Evolutionary conservation across 2,329 filamentous ascomycete genomes (phyloP).

Genomic region (Claviceps quebecensis): DNA sequence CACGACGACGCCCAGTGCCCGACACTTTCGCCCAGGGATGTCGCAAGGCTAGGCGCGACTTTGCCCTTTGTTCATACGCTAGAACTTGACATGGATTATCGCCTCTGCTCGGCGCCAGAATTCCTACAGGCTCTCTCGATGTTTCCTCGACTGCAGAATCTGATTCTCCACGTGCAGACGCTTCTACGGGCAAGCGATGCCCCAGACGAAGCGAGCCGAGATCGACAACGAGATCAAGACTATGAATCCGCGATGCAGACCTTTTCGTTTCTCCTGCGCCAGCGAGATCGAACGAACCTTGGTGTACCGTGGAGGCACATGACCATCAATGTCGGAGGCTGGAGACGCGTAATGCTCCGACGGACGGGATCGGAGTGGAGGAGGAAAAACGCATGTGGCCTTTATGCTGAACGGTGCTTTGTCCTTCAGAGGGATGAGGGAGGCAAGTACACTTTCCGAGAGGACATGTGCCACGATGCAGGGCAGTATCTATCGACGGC

Average conservation of each 20-base stretch:
- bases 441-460: slow-evolving; percentile 12
- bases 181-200: slow-evolving; percentile 20
- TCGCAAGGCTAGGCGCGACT: slow-evolving; percentile 18
- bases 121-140: slow-evolving; percentile 25
- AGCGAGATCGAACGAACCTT: slow-evolving; percentile 11
- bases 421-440: slow-evolving; percentile 20
- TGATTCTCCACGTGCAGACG: slow-evolving; percentile 32
- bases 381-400: slow-evolving; percentile 23
- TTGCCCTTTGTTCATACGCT: slow-evolving; percentile 24
- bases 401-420: slow-evolving; percentile 34
- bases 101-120: slow-evolving; percentile 17
- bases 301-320: slow-evolving; percentile 23
- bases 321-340: slow-evolving; percentile 34
- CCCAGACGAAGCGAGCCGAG: slow-evolving; percentile 12
- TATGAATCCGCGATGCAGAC: slow-evolving; percentile 20
- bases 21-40: slow-evolving; percentile 22
- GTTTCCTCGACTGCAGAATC: slow-evolving; percentile 25
- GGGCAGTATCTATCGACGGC: slow-evolving; percentile 9
- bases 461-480: slow-evolving; percentile 15
- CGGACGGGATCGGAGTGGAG: slow-evolving; percentile 28
- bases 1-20: not conserved
- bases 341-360: slow-evolving; percentile 30
- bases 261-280: slow-evolving; percentile 19
- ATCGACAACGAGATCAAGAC: slow-evolving; percentile 27
- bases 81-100: slow-evolving; percentile 34